Evolutionary conservation across 495 filamentous ascomycete species (phyloP).

Genomic region (Cercophora newfieldiana): DNA sequence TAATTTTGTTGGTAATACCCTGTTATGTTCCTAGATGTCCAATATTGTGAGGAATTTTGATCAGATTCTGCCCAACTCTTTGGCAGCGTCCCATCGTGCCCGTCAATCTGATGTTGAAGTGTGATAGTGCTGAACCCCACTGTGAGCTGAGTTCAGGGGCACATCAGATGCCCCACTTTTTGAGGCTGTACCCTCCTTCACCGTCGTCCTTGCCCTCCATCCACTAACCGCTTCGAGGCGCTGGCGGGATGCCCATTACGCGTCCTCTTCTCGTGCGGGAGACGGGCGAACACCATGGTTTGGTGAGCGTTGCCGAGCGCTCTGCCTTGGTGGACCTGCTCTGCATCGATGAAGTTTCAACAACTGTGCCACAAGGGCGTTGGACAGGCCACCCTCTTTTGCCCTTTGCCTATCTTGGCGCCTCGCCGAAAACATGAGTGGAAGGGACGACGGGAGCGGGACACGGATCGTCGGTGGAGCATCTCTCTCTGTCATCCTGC

Average conservation of each 20-base stretch:
- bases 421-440: background rate
- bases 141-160: background rate
- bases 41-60: background rate
- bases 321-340: background rate
- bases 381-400: background rate
- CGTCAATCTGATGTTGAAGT: background rate
- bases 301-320: background rate
- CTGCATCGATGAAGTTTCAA: background rate
- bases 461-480: background rate
- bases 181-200: slow-evolving; percentile 20
- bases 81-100: background rate
- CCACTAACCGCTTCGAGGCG: background rate
- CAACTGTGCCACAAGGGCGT: background rate
- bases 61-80: background rate
- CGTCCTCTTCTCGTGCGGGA: slow-evolving; percentile 11
- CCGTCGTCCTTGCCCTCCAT: background rate
- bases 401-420: background rate
- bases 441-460: background rate
- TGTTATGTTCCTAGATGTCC: background rate
- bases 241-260: slow-evolving; percentile 23
- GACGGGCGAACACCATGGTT: background rate
- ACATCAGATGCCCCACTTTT: background rate
- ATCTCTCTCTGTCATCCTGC: background rate
- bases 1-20: background rate
- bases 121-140: background rate